These are phyloP conservation scores for Fabrea salina DNA, from an alignment of 169 alveolate genomes.

Conservation along the genomic window DNA sequence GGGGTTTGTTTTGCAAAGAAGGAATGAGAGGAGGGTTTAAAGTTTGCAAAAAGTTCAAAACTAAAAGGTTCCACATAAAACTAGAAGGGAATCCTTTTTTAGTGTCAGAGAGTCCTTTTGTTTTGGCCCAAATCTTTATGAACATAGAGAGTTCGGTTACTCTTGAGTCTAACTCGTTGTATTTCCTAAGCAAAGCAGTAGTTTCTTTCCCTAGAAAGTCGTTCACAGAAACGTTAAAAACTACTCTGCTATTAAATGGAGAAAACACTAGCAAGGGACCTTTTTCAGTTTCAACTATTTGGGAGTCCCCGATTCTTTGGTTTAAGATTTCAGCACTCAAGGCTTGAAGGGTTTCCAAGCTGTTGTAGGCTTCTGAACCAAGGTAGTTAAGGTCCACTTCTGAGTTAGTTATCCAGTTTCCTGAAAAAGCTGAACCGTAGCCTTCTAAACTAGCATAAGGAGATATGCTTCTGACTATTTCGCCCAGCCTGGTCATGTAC, in stretches of 20 bases:
- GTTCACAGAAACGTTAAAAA: not conserved
- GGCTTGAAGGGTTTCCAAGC: not conserved
- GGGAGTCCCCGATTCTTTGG: not conserved
- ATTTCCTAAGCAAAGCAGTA: not conserved
- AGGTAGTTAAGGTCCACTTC: not conserved
- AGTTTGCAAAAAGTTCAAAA: not conserved
- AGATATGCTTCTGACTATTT: not conserved
- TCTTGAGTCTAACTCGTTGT: not conserved
- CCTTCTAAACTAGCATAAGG: not conserved
- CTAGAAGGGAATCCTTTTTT: not conserved
- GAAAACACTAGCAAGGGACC: not conserved
- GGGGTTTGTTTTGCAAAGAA: not conserved
- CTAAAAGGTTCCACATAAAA: not conserved
- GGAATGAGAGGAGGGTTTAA: not conserved
- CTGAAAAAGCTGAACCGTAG: not conserved
- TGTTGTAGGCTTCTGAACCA: not conserved
- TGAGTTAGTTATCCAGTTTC: not conserved
- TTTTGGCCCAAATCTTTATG: constrained; percentile 8
- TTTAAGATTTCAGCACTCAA: not conserved
- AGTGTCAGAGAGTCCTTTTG: not conserved
- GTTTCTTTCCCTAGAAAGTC: not conserved
- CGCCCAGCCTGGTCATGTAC: too few relatives aligned
- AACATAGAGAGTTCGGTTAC: constrained; percentile 6
- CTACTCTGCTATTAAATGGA: not conserved
- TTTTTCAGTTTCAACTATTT: not conserved